These are phyloP conservation scores for Eragrostis curvula DNA, from an alignment of 176 grass and related monocot species.

Conservation along the genomic window DNA sequence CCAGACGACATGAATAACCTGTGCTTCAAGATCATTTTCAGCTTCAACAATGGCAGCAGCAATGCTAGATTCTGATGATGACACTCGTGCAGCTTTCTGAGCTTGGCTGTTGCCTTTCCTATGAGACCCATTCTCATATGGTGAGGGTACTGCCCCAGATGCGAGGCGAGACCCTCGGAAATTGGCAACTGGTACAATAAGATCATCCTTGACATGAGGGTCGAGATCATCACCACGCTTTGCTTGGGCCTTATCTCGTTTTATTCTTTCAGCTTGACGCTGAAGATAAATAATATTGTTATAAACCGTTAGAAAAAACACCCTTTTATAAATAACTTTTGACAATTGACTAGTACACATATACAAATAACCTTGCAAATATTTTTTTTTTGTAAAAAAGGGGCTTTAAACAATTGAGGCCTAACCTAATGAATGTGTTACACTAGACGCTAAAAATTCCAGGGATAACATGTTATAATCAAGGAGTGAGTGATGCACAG, in stretches of 20 bases:
- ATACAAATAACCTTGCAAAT: constrained; percentile 15
- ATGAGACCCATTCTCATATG: constrained; percentile 58
- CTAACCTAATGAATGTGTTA: background rate
- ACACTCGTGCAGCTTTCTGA: constrained; percentile 59
- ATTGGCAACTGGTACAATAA: constrained; percentile 76
- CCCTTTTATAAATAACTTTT: background rate
- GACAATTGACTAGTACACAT: background rate
- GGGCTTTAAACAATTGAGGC: constrained; percentile 4
- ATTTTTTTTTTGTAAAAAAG: constrained; percentile 34
- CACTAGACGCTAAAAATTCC: background rate
- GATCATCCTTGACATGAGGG: constrained; percentile 67
- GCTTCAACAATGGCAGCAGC: constrained; percentile 86
- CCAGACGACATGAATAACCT: constrained; percentile 52
- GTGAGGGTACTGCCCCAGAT: constrained; percentile 68
- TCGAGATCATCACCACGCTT: constrained; percentile 89
- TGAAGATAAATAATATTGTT: constrained; percentile 44
- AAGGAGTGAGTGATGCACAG: background rate
- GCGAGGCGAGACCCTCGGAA: constrained; percentile 95
- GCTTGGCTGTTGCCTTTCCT: constrained; percentile 42
- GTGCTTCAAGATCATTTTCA: constrained; percentile 77
- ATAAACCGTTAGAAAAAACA: constrained; percentile 3
- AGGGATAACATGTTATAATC: constrained; percentile 27
- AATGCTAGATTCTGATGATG: constrained; percentile 65
- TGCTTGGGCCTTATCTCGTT: constrained; percentile 78
- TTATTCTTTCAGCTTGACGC: constrained; percentile 94